Evolutionary conservation across 192 early-diverging fungal genomes (phyloP).

Genomic region (Linnemannia elongata): DNA sequence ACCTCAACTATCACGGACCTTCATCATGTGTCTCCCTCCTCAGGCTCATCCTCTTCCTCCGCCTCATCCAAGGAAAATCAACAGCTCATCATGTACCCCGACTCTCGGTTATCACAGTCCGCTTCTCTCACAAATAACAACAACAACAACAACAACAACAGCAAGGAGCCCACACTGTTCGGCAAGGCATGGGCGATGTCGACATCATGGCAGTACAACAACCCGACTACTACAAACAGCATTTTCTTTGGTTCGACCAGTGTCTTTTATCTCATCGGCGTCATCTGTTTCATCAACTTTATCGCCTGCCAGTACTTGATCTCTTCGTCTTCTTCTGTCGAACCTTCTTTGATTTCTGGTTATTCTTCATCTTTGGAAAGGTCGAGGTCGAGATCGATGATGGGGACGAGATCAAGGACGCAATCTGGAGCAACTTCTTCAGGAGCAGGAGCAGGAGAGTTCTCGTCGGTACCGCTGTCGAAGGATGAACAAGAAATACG

Average conservation of each 20-base stretch:
- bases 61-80: background rate
- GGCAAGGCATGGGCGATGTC: background rate
- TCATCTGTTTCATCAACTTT: conserved; percentile 31
- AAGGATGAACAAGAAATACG: background rate
- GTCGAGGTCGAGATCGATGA: background rate
- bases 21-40: background rate
- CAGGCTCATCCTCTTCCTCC: background rate
- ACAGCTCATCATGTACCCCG: background rate
- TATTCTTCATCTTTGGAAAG: too few species aligned
- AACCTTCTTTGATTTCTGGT: background rate
- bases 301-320: conserved; percentile 22
- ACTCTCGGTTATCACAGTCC: background rate
- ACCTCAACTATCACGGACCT: background rate
- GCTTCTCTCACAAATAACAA: background rate
- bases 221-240: background rate
- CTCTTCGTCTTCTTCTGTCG: background rate
- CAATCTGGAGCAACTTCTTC: background rate
- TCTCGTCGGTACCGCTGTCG: background rate
- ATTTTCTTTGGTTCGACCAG: conserved; percentile 24
- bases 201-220: background rate
- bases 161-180: background rate
- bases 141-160: background rate
- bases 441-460: background rate
- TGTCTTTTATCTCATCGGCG: conserved; percentile 36
- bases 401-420: background rate